These are phyloP conservation scores for Coniferiporia weirii DNA, from an alignment of 1,284 basidiomycete species.

Conservation along the genomic window DNA sequence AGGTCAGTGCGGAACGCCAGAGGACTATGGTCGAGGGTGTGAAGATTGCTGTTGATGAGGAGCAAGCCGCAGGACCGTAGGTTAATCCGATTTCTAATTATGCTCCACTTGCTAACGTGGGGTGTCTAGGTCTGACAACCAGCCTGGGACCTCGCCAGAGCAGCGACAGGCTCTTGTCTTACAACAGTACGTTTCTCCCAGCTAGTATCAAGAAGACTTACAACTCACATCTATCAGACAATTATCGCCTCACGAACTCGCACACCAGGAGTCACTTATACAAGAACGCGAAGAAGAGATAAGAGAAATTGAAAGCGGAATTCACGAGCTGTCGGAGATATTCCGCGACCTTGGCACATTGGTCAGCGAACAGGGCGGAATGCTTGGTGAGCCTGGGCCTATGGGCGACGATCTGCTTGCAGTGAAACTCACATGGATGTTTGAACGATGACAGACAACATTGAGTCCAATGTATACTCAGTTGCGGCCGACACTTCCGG, in stretches of 20 bases:
- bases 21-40: constrained; percentile 79
- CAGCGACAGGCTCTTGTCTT: constrained; percentile 69
- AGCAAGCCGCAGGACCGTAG: constrained; percentile 36
- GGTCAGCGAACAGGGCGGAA: constrained; percentile 90
- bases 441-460: constrained; percentile 69
- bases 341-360: constrained; percentile 95
- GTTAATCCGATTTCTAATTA: not conserved
- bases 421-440: not conserved
- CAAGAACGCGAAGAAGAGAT: constrained; percentile 95
- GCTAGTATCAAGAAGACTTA: not conserved
- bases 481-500: constrained; percentile 81
- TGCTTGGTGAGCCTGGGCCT: constrained; percentile 69
- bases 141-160: constrained; percentile 35
- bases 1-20: constrained; percentile 84
- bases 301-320: constrained; percentile 93
- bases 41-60: constrained; percentile 72
- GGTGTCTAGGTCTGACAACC: constrained; percentile 28
- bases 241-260: constrained; percentile 85
- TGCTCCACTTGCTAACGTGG: not conserved
- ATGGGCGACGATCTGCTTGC: not conserved
- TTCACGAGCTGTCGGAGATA: constrained; percentile 95
- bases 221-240: constrained; percentile 33
- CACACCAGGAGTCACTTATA: constrained; percentile 94
- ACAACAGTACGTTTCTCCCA: constrained; percentile 36
- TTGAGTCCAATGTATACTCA: constrained; percentile 90